phyloP scores from a whole-genome alignment of 2,329 filamentous ascomycete genomes.

The Stagonosporopsis tanaceti region DNA sequence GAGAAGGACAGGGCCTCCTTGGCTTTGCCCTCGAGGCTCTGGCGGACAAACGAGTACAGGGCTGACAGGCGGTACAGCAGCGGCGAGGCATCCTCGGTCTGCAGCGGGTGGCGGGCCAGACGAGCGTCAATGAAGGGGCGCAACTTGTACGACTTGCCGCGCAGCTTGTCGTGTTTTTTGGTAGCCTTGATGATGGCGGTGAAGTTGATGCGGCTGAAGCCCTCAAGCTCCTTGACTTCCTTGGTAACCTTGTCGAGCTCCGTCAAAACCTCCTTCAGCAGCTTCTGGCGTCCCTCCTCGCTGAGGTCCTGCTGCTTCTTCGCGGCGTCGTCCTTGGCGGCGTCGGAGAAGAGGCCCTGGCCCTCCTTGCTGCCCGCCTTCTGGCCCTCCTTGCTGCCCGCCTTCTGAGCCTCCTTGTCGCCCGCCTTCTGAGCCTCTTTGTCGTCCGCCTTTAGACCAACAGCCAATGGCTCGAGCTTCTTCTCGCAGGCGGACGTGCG shows the following conservation, averaged over 20 bases:
- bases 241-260: conserved; percentile 89
- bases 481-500: conserved; percentile 75
- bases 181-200: conserved; percentile 97
- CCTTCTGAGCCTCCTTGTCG: conserved; percentile 17
- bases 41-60: conserved; percentile 94
- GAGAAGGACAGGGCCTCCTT: conserved; percentile 55
- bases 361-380: conserved; percentile 16
- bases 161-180: conserved; percentile 97
- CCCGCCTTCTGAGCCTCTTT: conserved; percentile 28
- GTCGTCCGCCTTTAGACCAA: conserved; percentile 41
- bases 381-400: conserved; percentile 33
- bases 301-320: conserved; percentile 36
- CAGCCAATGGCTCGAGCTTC: conserved; percentile 67
- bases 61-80: conserved; percentile 87
- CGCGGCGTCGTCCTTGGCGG: conserved; percentile 23
- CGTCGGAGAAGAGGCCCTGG: conserved; percentile 26
- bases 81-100: conserved; percentile 92
- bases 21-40: conserved; percentile 73
- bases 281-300: conserved; percentile 56
- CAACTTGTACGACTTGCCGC: conserved; percentile 85
- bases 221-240: conserved; percentile 91
- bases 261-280: conserved; percentile 74
- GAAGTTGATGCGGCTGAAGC: conserved; percentile 95
- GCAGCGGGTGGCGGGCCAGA: conserved; percentile 88
- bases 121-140: conserved; percentile 91